Percentiles rank a stretch among this genome's conserved stretches.
Conservation (phyloP, 2,329 filamentous ascomycete genomes). For the Talaromyces albobiverticillius region DNA sequence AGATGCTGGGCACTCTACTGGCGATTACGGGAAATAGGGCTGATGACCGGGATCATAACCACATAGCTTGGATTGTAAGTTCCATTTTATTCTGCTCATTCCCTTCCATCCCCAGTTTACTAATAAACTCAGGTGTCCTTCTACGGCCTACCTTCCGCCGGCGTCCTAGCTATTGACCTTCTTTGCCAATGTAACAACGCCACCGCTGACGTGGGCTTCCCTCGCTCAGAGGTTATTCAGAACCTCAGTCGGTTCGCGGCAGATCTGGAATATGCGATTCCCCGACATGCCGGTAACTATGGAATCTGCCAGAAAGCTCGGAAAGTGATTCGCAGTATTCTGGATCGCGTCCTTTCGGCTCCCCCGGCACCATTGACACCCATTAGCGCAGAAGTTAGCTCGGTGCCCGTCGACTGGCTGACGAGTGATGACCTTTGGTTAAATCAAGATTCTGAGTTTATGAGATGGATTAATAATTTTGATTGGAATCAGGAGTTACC, state of each 20-base stretch:
- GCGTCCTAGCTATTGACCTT: constrained; percentile 27
- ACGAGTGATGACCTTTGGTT: constrained; percentile 12
- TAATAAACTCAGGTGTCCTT: constrained; percentile 15
- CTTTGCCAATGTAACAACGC: constrained; percentile 17
- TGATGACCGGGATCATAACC: constrained; percentile 14
- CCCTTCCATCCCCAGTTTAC: neutral
- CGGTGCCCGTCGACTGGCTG: constrained; percentile 12
- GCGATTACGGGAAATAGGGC: constrained; percentile 14
- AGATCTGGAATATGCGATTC: constrained; percentile 22
- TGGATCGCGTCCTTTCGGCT: constrained; percentile 19
- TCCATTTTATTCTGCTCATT: neutral
- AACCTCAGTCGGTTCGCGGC: constrained; percentile 26
- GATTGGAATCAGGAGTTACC: constrained; percentile 11
- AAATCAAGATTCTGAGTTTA: constrained; percentile 13
- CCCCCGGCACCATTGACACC: neutral
- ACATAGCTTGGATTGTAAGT: constrained; percentile 18
- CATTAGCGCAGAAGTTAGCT: neutral
- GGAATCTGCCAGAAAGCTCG: constrained; percentile 24
- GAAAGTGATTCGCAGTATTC: constrained; percentile 21
- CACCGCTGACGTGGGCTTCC: constrained; percentile 17
- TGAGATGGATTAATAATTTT: constrained; percentile 13
- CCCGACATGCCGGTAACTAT: constrained; percentile 23
- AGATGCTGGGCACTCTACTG: constrained; percentile 22
- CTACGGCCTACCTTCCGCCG: constrained; percentile 26
- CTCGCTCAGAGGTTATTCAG: constrained; percentile 28